These are phyloP conservation scores for Daldinia grandis DNA, from an alignment of 495 filamentous ascomycete genomes.

Conservation along the genomic window DNA sequence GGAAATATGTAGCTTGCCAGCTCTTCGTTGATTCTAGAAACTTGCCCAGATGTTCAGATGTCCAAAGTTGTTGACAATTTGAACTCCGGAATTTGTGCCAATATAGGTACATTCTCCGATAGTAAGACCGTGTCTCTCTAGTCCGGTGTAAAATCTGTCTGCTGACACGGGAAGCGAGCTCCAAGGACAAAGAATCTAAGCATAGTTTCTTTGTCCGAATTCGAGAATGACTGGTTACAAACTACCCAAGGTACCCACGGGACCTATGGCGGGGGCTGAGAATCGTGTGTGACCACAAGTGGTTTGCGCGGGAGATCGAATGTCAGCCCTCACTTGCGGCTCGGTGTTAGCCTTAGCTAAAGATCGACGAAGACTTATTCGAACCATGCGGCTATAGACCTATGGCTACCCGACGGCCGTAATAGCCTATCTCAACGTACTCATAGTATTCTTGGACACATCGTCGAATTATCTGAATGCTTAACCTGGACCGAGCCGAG, in stretches of 20 bases:
- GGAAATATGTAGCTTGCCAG: background rate
- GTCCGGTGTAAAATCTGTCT: background rate
- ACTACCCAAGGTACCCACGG: background rate
- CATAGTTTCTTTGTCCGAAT: constrained; percentile 4
- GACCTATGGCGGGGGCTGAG: constrained; percentile 22
- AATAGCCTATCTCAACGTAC: constrained; percentile 34
- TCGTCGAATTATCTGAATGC: constrained; percentile 13
- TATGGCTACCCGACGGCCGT: constrained; percentile 2
- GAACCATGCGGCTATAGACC: background rate
- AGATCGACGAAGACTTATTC: background rate
- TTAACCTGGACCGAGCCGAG: constrained; percentile 1
- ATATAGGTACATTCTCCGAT: background rate
- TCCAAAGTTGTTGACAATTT: background rate
- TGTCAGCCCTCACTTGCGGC: constrained; percentile 30
- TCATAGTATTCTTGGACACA: background rate
- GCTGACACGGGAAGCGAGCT: background rate
- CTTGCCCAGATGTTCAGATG: constrained; percentile 9
- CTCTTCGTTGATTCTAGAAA: constrained; percentile 30
- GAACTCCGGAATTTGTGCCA: background rate
- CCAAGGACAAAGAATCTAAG: background rate
- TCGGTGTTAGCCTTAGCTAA: constrained; percentile 8
- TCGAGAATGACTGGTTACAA: background rate
- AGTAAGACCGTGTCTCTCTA: background rate
- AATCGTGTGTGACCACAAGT: constrained; percentile 25
- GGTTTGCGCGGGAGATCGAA: constrained; percentile 16